These are phyloP conservation scores for Sarocladium brachiariae DNA, from an alignment of 2,329 filamentous ascomycete species.

Conservation along the genomic window DNA sequence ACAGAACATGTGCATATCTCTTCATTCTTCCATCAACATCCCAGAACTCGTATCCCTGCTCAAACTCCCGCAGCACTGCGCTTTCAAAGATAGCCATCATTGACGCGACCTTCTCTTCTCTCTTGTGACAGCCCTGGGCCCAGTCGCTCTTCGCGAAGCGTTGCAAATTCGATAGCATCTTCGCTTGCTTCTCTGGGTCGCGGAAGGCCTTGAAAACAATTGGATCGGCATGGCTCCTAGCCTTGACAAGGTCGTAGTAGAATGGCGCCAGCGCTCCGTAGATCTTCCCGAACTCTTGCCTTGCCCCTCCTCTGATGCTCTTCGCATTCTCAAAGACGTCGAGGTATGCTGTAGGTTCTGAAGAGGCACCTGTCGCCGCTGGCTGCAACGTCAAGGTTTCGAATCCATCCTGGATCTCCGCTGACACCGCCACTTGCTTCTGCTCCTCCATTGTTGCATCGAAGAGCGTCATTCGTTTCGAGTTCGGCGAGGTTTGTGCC, in stretches of 20 bases:
- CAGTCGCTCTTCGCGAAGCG: constrained; percentile 76
- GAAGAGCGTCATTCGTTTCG: constrained; percentile 1
- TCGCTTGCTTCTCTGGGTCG: constrained; percentile 84
- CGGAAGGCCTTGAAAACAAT: constrained; percentile 74
- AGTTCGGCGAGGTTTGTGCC: constrained; percentile 9
- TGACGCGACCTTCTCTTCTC: constrained; percentile 64
- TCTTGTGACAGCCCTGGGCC: constrained; percentile 62
- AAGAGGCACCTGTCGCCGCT: constrained; percentile 31
- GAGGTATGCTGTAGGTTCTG: constrained; percentile 59
- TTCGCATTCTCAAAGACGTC: constrained; percentile 62
- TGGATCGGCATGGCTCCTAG: constrained; percentile 69
- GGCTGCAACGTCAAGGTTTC: constrained; percentile 61
- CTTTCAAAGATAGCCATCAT: constrained; percentile 84
- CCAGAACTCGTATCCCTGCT: constrained; percentile 81
- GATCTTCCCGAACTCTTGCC: constrained; percentile 84
- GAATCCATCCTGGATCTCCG: constrained; percentile 58
- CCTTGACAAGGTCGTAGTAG: constrained; percentile 72
- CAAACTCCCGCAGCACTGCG: constrained; percentile 84
- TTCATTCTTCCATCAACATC: constrained; percentile 87
- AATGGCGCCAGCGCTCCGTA: constrained; percentile 85
- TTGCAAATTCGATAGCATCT: constrained; percentile 76
- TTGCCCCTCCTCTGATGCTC: constrained; percentile 77
- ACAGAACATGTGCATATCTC: constrained; percentile 80
- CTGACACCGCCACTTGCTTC: constrained; percentile 34
- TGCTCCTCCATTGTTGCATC: constrained; percentile 66